Evolutionary conservation across 176 grass and related monocot genomes (phyloP).

Genomic region (Triticum dicoccoides): DNA sequence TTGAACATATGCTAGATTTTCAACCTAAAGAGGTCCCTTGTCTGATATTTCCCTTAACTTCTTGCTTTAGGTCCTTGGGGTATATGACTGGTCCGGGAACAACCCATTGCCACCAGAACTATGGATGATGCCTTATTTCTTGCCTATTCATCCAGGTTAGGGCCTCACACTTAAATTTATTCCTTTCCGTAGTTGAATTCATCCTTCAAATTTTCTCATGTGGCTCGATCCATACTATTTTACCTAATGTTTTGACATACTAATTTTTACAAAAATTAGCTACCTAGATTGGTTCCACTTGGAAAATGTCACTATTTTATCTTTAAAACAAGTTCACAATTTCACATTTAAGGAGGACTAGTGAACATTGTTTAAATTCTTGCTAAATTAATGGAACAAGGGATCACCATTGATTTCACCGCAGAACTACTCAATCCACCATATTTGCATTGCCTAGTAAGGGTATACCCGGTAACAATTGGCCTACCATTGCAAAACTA

Average conservation of each 20-base stretch:
- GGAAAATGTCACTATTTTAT: neutral
- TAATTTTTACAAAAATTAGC: neutral
- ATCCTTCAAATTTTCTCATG: neutral
- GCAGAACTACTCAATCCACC: neutral
- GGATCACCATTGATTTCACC: neutral
- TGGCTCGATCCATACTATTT: neutral
- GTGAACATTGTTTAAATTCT: neutral
- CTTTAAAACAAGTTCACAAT: neutral
- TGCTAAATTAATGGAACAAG: neutral
- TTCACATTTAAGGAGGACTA: neutral
- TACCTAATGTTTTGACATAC: neutral
- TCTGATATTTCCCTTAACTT: neutral
- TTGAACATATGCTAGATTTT: neutral
- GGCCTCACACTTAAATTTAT: neutral
- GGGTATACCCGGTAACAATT: neutral
- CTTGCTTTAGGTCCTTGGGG: conserved; percentile 74
- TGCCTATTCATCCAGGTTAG: conserved; percentile 87
- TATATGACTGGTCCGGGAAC: conserved; percentile 95
- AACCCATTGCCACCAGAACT: conserved; percentile 94
- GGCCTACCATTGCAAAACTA: neutral
- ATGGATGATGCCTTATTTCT: conserved; percentile 83
- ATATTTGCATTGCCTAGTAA: neutral
- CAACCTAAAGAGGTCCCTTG: neutral
- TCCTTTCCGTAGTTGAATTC: neutral
- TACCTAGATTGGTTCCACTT: neutral